Evolutionary conservation across 345 rosid genomes (phyloP).

Genomic region (Pistacia atlantica): DNA sequence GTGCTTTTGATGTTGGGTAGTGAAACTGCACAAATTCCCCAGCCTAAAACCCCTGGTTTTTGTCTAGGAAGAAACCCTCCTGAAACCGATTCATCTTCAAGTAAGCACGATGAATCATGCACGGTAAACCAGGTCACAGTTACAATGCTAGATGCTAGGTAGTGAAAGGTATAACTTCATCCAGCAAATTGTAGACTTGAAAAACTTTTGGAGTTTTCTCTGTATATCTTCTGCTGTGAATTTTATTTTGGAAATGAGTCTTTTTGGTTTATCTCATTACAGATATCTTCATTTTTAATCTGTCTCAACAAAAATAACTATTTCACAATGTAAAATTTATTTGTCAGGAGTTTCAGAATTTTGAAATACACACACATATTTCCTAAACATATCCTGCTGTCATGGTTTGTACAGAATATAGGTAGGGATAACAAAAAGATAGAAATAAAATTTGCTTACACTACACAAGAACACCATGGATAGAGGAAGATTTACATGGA

Average conservation of each 20-base stretch:
- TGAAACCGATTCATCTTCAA: constrained; percentile 61
- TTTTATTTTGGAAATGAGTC: not conserved
- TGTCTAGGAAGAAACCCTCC: constrained; percentile 53
- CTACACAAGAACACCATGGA: not conserved
- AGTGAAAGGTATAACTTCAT: not conserved
- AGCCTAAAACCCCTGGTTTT: constrained; percentile 69
- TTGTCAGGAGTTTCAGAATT: not conserved
- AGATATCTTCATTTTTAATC: not conserved
- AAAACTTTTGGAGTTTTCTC: not conserved
- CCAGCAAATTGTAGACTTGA: constrained; percentile 19
- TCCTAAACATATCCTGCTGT: not conserved
- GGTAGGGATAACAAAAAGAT: no score
- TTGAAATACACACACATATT: not conserved
- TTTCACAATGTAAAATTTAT: not conserved
- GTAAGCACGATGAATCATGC: constrained; percentile 53
- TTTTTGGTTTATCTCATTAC: not conserved
- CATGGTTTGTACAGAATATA: not conserved
- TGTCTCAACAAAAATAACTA: not conserved
- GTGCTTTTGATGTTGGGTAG: constrained; percentile 72
- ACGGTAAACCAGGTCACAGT: constrained; percentile 80
- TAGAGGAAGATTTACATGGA: no score
- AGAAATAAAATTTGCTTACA: not conserved
- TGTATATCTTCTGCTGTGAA: constrained; percentile 14
- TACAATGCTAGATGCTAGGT: constrained; percentile 68
- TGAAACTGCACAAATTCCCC: constrained; percentile 56